These are phyloP conservation scores for Saturnispora saitoi DNA, from an alignment of 805 yeast genomes.

Conservation along the genomic window DNA sequence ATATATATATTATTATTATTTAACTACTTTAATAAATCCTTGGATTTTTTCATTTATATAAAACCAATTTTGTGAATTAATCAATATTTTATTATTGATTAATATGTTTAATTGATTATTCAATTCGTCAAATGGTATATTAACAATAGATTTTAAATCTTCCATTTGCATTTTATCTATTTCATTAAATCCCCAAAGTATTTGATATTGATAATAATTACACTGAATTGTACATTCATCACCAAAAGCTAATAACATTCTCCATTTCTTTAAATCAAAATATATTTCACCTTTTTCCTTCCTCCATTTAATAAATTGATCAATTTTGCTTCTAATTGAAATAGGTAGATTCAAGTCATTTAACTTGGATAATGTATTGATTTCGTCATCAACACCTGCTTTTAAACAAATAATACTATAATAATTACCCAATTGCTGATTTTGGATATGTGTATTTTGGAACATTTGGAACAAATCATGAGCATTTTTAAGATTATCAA, in stretches of 20 bases:
- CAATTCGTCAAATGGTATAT: background rate
- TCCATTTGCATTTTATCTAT: background rate
- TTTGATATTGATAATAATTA: background rate
- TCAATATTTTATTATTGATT: background rate
- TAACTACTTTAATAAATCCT: background rate
- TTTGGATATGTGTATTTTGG: background rate
- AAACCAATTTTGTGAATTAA: background rate
- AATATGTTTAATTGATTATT: background rate
- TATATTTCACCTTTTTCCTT: background rate
- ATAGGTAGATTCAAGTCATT: background rate
- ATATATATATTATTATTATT: background rate
- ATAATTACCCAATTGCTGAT: background rate
- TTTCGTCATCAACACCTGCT: background rate
- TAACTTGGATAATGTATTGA: background rate
- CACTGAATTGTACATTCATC: background rate
- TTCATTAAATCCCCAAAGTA: background rate
- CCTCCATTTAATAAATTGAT: background rate
- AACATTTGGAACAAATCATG: background rate
- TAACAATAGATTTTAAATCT: background rate
- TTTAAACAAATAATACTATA: background rate
- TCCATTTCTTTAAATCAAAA: background rate
- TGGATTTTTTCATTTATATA: background rate
- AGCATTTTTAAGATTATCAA: background rate
- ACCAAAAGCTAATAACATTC: background rate
- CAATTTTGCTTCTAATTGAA: background rate